phyloP scores from a whole-genome alignment of 1,284 basidiomycete genomes.

The Thecaphora thlaspeos region DNA sequence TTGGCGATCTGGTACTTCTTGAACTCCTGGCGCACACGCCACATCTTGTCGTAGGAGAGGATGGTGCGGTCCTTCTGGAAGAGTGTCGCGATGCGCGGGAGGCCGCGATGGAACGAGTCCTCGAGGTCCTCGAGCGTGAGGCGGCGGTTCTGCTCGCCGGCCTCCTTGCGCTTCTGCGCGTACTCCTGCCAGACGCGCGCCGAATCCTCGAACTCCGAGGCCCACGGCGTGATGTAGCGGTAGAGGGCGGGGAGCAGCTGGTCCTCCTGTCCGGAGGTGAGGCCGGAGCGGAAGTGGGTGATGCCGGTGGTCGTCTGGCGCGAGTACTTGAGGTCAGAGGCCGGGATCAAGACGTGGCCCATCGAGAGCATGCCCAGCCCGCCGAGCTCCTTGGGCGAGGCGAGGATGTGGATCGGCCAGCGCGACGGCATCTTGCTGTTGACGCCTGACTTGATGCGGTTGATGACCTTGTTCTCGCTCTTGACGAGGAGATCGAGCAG shows the following conservation, averaged over 20 bases:
- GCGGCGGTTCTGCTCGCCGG: conserved; percentile 93
- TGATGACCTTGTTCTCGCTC: conserved; percentile 66
- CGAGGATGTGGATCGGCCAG: conserved; percentile 75
- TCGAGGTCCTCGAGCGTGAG: conserved; percentile 96
- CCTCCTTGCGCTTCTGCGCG: conserved; percentile 98
- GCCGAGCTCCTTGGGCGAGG: conserved; percentile 63
- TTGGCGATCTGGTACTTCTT: conserved; percentile 91
- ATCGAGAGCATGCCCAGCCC: conserved; percentile 99
- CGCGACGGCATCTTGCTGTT: conserved; percentile 99
- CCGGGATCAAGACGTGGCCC: conserved; percentile 97
- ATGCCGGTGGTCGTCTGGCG: conserved; percentile 90
- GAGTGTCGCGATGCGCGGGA: conserved; percentile 92
- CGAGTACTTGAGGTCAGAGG: conserved; percentile 94
- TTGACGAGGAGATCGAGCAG: conserved; percentile 61
- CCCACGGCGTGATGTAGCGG: conserved; percentile 97
- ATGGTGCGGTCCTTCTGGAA: conserved; percentile 99
- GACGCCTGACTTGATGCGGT: conserved; percentile 96
- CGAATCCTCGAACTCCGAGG: conserved; percentile 96
- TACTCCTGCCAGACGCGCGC: conserved; percentile 99
- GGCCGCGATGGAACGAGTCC: conserved; percentile 96
- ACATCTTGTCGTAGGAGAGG: conserved; percentile 94
- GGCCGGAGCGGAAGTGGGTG: conserved; percentile 95
- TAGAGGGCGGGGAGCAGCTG: conserved; percentile 81
- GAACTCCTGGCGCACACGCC: conserved; percentile 81
- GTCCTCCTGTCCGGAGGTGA: conserved; percentile 69